Evolutionary conservation across 768 basidiomycete genomes (phyloP).

Genomic region (Tulasnella calospora): DNA sequence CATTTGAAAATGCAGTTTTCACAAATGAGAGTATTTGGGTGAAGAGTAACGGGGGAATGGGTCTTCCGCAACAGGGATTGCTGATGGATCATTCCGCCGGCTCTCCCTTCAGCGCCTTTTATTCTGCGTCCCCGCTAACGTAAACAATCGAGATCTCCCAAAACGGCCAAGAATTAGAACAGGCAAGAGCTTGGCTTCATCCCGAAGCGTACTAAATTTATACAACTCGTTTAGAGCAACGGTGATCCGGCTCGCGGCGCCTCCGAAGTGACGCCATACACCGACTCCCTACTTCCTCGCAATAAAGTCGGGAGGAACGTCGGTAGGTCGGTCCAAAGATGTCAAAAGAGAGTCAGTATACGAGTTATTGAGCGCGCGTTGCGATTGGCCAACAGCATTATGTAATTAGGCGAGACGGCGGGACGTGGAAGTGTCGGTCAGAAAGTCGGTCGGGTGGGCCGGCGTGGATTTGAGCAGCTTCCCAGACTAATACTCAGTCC

Average conservation of each 20-base stretch:
- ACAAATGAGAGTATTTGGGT: not conserved
- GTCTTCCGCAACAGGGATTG: not conserved
- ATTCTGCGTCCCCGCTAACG: not conserved
- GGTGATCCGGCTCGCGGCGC: not conserved
- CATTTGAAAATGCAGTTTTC: not conserved
- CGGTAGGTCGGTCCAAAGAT: not conserved
- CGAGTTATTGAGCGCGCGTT: not conserved
- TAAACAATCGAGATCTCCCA: not conserved
- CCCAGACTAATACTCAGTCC: not conserved
- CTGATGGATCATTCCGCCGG: not conserved
- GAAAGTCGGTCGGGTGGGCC: not conserved
- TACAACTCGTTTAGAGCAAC: not conserved
- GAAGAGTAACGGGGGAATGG: not conserved
- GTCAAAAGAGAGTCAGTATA: not conserved
- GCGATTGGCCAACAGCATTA: not conserved
- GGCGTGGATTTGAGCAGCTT: not conserved
- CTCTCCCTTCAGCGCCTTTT: not conserved
- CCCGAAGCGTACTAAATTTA: not conserved
- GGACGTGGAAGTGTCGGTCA: not conserved
- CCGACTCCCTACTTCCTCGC: not conserved
- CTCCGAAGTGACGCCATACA: not conserved
- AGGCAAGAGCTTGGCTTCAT: not conserved
- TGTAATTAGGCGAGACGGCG: constrained; percentile 4
- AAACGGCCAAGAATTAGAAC: not conserved
- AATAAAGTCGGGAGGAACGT: not conserved